A percentile compares a stretch with the other conserved stretches of the same genome.
Conservation (phyloP, 257 asterid genomes). For the Capsicum rhomboideum region DNA sequence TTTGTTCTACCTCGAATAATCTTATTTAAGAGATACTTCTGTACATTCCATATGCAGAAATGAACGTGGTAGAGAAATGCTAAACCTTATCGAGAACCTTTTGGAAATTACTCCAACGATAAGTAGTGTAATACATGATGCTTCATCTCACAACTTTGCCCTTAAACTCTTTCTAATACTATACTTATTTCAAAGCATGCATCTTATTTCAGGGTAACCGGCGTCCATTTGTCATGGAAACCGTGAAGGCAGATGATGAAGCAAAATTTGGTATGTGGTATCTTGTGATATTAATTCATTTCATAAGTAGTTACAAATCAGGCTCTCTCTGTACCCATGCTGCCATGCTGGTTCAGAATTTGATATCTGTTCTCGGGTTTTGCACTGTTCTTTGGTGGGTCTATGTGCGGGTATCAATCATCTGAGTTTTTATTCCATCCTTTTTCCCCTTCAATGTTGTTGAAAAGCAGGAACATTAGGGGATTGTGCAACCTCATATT, state of each 20-base stretch:
- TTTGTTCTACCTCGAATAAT: not conserved
- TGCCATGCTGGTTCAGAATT: not conserved
- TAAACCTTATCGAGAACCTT: slow-evolving; percentile 78
- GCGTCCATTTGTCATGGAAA: slow-evolving; percentile 80
- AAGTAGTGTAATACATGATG: slow-evolving; percentile 43
- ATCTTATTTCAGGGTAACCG: slow-evolving; percentile 61
- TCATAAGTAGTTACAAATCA: not conserved
- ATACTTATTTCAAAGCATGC: not conserved
- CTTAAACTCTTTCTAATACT: not conserved
- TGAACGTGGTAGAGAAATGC: slow-evolving; percentile 94
- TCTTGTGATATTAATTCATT: not conserved
- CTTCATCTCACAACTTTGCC: not conserved
- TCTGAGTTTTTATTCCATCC: not conserved
- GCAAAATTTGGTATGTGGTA: slow-evolving; percentile 75
- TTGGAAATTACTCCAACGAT: slow-evolving; percentile 83
- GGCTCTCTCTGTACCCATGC: not conserved
- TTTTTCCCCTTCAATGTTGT: not conserved
- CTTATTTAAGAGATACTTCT: not conserved
- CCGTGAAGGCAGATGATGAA: slow-evolving; percentile 91
- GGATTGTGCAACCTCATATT: not conserved
- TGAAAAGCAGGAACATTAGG: not conserved
- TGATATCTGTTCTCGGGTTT: not conserved
- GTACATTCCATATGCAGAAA: slow-evolving; percentile 48
- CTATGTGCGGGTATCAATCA: not conserved
- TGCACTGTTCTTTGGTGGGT: not conserved